These are phyloP conservation scores for Golubevia pallescens DNA, from an alignment of 1,284 basidiomycete genomes.

Conservation along the genomic window DNA sequence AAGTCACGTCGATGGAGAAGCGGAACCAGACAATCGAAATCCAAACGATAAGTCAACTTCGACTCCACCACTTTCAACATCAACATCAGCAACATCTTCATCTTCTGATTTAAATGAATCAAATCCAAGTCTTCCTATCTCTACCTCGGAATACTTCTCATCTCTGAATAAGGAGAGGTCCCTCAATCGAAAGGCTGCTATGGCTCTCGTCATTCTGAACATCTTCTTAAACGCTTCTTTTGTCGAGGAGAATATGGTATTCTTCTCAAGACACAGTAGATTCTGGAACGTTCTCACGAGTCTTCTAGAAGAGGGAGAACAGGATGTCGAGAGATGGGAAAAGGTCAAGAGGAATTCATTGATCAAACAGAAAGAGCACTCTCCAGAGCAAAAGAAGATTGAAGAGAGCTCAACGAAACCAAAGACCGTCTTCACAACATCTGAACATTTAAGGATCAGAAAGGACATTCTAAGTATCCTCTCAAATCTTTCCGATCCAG, in stretches of 20 bases:
- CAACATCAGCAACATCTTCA: background rate
- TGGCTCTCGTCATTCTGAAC: background rate
- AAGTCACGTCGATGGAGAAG: background rate
- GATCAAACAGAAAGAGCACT: background rate
- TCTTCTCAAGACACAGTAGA: background rate
- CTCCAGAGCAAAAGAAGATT: background rate
- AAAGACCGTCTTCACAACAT: slow-evolving; percentile 27
- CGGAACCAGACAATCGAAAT: background rate
- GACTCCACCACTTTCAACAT: background rate
- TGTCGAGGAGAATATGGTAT: background rate
- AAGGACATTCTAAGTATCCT: slow-evolving; percentile 55
- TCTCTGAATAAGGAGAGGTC: background rate
- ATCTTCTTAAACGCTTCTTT: background rate
- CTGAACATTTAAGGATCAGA: slow-evolving; percentile 45
- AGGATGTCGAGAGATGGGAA: background rate
- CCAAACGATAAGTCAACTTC: background rate
- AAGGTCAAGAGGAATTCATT: background rate
- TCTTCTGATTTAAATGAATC: background rate
- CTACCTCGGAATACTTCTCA: background rate
- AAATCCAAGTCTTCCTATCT: background rate
- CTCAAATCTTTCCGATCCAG: slow-evolving; percentile 33
- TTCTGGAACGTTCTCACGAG: background rate
- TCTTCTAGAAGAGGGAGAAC: background rate
- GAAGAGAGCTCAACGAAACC: background rate
- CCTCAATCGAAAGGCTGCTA: slow-evolving; percentile 19